Base-by-base conservation (phyloP, 2,329 filamentous ascomycete genomes). In the Colletotrichum zoysiae region DNA sequence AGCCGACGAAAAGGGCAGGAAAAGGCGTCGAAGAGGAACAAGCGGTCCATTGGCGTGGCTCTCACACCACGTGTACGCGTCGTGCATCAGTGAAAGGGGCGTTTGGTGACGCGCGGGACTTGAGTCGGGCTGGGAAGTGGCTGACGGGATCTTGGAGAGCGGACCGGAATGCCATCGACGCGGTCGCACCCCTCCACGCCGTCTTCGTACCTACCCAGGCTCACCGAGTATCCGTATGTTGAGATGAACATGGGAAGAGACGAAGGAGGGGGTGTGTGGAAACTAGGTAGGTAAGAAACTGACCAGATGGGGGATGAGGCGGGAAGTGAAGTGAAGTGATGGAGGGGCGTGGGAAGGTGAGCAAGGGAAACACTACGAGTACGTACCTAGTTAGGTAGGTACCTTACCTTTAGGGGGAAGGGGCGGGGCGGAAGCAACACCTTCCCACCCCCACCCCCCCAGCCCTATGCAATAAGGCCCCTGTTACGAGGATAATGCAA, bases 81-180 rank as follows among this genome's bases (percentile, higher is more conserved):
- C 51, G 58, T 44, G 58, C 58, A 51, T 38, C 51, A 26, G 57
- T 62, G 64, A 64, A 71, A 68, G 64, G 64, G 64, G 64, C 26
- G 18, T 51, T 44, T 50, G 55, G 64, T 62, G 68, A 62, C 57
- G 61, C 64, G 67, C 61, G 42, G 42, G 55, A 57, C 38, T 63
- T 71, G 56, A 38, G 35, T 38, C 35, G 35, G 11, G 35, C 8
- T 11, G 35, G 35, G 8, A 38, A 65, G 67, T 42, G 42, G 64
- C 35, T 42, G 50, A 59, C 35, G 55, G 65, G 46, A 59, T 71
- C 38, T 51, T 68, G 65, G 69, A 71, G 58, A 35, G 58, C 69
- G 69, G 69, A 40, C 69, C 69, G 69, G 58, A 60, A 59, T 63
- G 48, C 69, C 69, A 63, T 67, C 23, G 69, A 69, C 44, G 53